A percentile compares a stretch with the other conserved stretches of the same genome.
These are phyloP conservation scores for Litchi chinensis DNA, from an alignment of 345 rosid species.

Conservation along the genomic window DNA sequence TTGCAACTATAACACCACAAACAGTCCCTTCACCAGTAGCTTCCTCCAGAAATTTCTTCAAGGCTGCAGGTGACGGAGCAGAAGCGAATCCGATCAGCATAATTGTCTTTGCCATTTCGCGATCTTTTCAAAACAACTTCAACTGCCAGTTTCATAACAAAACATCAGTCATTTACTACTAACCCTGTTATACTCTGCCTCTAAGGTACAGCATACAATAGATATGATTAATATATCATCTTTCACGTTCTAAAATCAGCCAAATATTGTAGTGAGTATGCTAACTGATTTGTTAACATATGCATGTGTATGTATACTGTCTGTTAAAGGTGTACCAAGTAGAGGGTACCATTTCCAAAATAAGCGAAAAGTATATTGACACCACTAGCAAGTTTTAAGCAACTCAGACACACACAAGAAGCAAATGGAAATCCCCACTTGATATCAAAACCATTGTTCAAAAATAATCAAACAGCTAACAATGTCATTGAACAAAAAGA, in stretches of 20 bases:
- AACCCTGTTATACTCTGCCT: no score
- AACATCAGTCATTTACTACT: not conserved
- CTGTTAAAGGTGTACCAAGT: no score
- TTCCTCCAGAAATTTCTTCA: no score
- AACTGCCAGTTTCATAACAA: not conserved
- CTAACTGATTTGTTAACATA: no score
- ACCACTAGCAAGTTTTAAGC: not conserved
- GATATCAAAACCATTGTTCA: not conserved
- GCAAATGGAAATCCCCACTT: not conserved
- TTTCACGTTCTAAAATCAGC: no score
- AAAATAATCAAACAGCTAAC: not conserved
- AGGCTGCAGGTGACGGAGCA: not conserved
- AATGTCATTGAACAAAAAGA: not conserved
- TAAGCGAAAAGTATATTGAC: not conserved
- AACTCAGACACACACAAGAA: not conserved
- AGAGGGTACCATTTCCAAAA: no score
- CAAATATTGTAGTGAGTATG: no score
- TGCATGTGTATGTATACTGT: no score
- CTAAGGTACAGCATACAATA: no score
- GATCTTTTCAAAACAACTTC: not conserved
- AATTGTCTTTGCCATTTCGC: slow-evolving; percentile 43
- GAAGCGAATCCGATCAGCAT: slow-evolving; percentile 41
- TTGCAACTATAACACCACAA: no score
- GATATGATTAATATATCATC: no score
- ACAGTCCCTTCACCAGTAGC: no score